Base-by-base conservation (phyloP, 2,329 filamentous ascomycete genomes). In the Ophiostoma ulmi region DNA sequence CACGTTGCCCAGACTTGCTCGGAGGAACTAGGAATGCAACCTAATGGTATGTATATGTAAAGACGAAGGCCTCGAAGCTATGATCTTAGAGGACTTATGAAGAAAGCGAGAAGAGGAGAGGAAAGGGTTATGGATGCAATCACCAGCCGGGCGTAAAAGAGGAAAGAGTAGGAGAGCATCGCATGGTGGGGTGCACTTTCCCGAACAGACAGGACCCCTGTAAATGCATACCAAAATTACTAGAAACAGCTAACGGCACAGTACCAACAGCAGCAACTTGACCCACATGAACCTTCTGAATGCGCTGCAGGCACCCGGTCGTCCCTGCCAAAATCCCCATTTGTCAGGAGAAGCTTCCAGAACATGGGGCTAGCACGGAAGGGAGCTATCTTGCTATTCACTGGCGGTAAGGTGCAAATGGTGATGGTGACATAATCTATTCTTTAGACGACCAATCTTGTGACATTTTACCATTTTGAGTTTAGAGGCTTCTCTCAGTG, bases 311-410 rank as follows among this genome's bases (percentile, higher is more conserved):
- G 31, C 26, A 38, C 61, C 55, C 35, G 61, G 26, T 38, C 13
- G 5, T 48, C 6, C 44, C 44, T 48, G 44, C 61, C 26, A 8
- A 26, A 64, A 22, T 36, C 5, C 41, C 26, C 35, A 55, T 69
- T 58, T 63, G 52, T 69, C 48, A 69, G 20, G 35, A 11, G 68
- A 69, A 70, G 35, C 70, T 71, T 71, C 70, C 63, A 71, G 70
- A 71, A 71, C 6, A 35, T 64, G 58, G 26, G 10, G 14, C 55
- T 22, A 22, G 13, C 55, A 52, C 22, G 8, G 10, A 36, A 26
- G 58, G 17, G 36, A 20, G 31, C 58, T 20, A 35, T 20, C 58
- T 17, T 36, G 14, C 26, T 20, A 31, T 61, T 17, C 55, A 61
- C 13, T 61, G 55, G 26, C 22, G 26, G 55, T n/a, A 58, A 58